These are phyloP conservation scores for Amanita molliuscula DNA, from an alignment of 768 basidiomycete genomes.

Conservation along the genomic window DNA sequence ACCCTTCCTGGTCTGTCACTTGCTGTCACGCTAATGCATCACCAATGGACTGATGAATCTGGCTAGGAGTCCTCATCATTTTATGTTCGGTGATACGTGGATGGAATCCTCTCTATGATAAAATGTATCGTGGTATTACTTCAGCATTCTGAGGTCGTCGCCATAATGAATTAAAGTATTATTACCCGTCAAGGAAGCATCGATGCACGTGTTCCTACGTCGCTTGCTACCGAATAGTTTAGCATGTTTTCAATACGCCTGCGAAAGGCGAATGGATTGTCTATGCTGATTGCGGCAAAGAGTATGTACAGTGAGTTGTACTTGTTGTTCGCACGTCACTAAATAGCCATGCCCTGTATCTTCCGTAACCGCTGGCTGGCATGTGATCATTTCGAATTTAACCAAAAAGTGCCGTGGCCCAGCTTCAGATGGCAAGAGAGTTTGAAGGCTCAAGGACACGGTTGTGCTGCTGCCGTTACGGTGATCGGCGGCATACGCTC, in stretches of 20 bases:
- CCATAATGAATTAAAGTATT: too few species aligned
- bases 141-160: too few species aligned
- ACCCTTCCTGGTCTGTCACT: too few species aligned
- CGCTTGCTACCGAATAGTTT: slow-evolving; percentile 19
- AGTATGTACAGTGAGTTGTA: slow-evolving; percentile 35
- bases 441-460: neutral
- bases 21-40: too few species aligned
- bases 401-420: neutral
- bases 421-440: neutral
- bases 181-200: too few species aligned
- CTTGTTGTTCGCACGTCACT: neutral
- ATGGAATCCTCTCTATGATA: too few species aligned
- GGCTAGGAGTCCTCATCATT: too few species aligned
- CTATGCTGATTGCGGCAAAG: slow-evolving; percentile 40
- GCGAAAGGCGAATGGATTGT: slow-evolving; percentile 33
- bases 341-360: neutral
- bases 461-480: neutral
- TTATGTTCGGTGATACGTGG: too few species aligned
- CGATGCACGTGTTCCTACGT: slow-evolving; percentile 19
- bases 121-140: too few species aligned
- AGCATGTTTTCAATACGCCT: slow-evolving; percentile 43
- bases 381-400: neutral
- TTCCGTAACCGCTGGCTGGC: neutral
- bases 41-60: too few species aligned
- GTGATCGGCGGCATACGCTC: neutral